Evolutionary conservation across 805 yeast species (phyloP), one percentile per base, ranked within the genome.

Genomic region (Hanseniaspora pseudoguilliermondii): DNA sequence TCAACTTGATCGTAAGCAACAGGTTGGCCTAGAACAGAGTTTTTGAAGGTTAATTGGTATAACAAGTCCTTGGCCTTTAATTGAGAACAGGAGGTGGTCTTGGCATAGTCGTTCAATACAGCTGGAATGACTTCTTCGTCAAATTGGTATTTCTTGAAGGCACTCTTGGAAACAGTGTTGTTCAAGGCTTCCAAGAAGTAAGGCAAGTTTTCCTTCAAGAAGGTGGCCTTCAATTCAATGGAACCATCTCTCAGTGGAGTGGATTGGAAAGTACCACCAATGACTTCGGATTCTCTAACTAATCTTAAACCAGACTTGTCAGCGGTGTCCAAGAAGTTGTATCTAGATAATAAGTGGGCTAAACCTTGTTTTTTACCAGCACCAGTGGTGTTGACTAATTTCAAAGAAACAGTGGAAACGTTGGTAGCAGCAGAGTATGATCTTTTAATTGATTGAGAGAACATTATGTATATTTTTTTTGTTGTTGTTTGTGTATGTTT

Each of bases 211-310:
- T 85, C 86, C 69, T 83, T 82, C 72, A 91, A 78, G 75, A 93
- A 93, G 63, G 79, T 77, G 58, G 97, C 83, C 62, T 80, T 78
- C 66, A 91, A 79, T 59, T 86, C 80, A 61, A 93, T 79, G 64
- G 83, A 76, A 21, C 55, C 55, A 69, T 93, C 97, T 76, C 96
- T 84, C 70, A 86, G 81, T 63, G 88, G 83, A 57, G 67, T 65
- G 47, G 95, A 75, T 50, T 77, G 67, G 71, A 88, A 79, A 59
- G 71, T 72, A 68, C 96, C 97, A 63, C 98, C 97, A 61, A 91
- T 77, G 61, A 93, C 80, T 75, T 91, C 98, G 52, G 90, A 75
- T 75, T 93, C 98, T 73, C 98, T 86, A 67, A 89, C 85, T 66
- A 90, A 77, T 75, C 97, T 86, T 69, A 93, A 78, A 25, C 93